These are phyloP conservation scores for Paraleonurus japonicus DNA, from an alignment of 257 asterid species.

Conservation along the genomic window DNA sequence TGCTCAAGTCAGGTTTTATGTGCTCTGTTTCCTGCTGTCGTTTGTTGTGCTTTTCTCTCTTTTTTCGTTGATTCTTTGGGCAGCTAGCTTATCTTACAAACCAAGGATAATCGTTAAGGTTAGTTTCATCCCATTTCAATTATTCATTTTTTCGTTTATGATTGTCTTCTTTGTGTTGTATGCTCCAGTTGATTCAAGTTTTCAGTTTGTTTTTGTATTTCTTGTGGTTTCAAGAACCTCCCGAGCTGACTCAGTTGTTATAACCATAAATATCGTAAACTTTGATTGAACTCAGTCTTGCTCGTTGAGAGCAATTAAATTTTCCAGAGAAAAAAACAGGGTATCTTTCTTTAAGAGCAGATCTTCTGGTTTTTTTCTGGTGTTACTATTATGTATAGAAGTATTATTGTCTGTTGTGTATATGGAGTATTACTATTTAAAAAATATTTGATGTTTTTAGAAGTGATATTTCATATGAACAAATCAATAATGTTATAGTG, in stretches of 20 bases:
- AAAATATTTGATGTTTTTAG: too few relatives aligned
- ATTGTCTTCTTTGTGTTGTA: background rate
- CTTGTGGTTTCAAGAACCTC: background rate
- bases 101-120: conserved; percentile 78
- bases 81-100: conserved; percentile 54
- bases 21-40: conserved; percentile 55
- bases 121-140: background rate
- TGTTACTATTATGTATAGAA: too few relatives aligned
- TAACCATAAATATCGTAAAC: background rate
- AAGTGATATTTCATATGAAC: too few relatives aligned
- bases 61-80: conserved; percentile 83
- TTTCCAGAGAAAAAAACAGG: too few relatives aligned
- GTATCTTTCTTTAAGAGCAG: background rate
- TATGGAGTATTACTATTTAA: too few relatives aligned
- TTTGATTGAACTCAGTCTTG: background rate
- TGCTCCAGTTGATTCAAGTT: background rate
- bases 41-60: conserved; percentile 54
- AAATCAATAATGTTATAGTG: too few relatives aligned
- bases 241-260: conserved; percentile 24
- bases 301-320: background rate
- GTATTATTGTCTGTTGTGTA: too few relatives aligned
- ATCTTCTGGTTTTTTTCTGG: too few relatives aligned
- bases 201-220: background rate
- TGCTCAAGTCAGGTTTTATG: conserved; percentile 49
- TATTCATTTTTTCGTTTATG: background rate